Base-by-base conservation (phyloP, 257 asterid species). In the Linderniella brevidens region DNA sequence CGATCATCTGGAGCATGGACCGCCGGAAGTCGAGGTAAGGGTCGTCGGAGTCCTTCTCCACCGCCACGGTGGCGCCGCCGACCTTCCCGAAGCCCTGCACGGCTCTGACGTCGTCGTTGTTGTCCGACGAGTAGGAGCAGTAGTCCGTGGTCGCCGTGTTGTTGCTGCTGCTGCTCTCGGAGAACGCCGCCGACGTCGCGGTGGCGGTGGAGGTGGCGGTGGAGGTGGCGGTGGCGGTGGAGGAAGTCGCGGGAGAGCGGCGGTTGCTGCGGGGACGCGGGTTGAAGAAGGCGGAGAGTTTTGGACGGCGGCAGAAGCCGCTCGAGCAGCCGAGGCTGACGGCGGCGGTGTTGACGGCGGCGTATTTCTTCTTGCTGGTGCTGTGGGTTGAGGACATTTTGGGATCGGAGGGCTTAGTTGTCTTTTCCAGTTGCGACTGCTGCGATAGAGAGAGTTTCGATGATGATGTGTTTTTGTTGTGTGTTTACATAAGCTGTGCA, bases 1-100 rank as follows among this genome's bases (percentile, higher is more conserved):
- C 59, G 10, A 82, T 79, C 96, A 86, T 86, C 68, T 86, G 94
- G 55, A 86, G 72, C 96, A 86, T 86, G 9, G 96, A 86, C 29
- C 74, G 84, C 14, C 86, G 81, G 64, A 86, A 86, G 15, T 86
- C 96, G 0, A 73, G 67, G 16, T 86, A 86, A 0, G 94, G 96
- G 57, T 86, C 94, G 53, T 82, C 90, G 41, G 96, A 76, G 0
- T 81, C 90, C 14, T 86, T 78, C 77, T 81, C 92, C 50, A 77
- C 82, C 0, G 95, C 93, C 29, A 80, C 80, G 56, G 87, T 73
- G 41, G 76, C 68, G 4, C 93, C 77, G 17, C 78, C 87, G 42
- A 85, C 64, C 15, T 58, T 61, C 0, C 93, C 93, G 55, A 75
- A 80, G 1, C 93, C 93, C 55, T 75, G 85, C 1, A 80, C 95